phyloP scores from a whole-genome alignment of 164 flowering plant genomes.

The Macadamia tetraphylla region DNA sequence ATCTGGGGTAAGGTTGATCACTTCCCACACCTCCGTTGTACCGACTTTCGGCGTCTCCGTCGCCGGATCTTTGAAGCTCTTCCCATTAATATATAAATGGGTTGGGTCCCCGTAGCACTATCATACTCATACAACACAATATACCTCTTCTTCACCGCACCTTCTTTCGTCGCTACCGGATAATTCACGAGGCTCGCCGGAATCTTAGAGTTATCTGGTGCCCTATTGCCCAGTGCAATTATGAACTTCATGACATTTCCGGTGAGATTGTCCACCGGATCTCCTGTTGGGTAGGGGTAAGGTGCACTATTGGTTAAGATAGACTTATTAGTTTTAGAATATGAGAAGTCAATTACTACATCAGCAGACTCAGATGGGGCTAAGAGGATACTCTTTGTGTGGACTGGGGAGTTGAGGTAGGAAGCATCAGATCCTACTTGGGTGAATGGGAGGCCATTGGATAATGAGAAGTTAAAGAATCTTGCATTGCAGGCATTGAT shows the following conservation, averaged over 20 bases:
- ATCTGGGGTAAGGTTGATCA: constrained; percentile 73
- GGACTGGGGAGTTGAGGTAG: constrained; percentile 31
- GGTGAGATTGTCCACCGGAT: constrained; percentile 41
- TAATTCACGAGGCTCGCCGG: constrained; percentile 33
- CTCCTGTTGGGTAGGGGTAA: constrained; percentile 59
- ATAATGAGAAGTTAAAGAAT: constrained; percentile 47
- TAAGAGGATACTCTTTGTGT: constrained; percentile 22
- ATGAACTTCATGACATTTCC: constrained; percentile 59
- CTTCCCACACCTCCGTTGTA: constrained; percentile 52
- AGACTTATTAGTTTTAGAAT: constrained; percentile 25
- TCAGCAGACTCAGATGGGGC: constrained; percentile 70
- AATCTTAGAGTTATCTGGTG: constrained; percentile 23
- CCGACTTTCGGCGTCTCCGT: constrained; percentile 57
- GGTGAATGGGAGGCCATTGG: constrained; percentile 44
- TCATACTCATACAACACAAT: constrained; percentile 63
- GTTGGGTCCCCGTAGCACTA: constrained; percentile 41
- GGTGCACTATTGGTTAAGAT: constrained; percentile 46
- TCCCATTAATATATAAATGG: constrained; percentile 48
- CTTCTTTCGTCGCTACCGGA: constrained; percentile 25
- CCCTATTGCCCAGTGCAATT: constrained; percentile 17
- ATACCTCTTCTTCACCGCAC: constrained; percentile 35
- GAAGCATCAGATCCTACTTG: constrained; percentile 61
- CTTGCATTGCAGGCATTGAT: constrained; percentile 71
- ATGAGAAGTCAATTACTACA: constrained; percentile 59
- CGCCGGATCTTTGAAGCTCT: constrained; percentile 40